Base-by-base conservation (phyloP, 202 grass and related monocot species). In the Eragrostis tef region DNA sequence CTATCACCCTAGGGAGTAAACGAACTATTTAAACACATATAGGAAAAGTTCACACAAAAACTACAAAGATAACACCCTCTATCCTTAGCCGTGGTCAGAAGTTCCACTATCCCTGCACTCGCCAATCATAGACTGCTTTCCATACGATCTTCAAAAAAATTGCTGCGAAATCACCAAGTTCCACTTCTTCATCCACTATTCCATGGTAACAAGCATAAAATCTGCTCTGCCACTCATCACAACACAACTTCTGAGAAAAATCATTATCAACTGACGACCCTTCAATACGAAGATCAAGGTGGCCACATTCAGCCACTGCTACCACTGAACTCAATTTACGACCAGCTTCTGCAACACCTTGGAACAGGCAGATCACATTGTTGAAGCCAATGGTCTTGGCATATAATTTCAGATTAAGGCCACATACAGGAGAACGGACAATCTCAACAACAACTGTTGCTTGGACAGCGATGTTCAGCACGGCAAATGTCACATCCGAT, bases 311-410 rank as follows among this genome's bases (percentile, higher is more conserved):
- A 25, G 2, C 9, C 68, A 86, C 84, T 2, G 59, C 68, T 13
- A 80, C 68, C 57, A 86, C 36, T n/a, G 76, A 86, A 39, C 48
- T 80, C 6, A 79, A 39, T 19, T 6, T 73, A 59, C 6, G 1
- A 20, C 68, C 76, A 15, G 36, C 24, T 79, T 86, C 25, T 13
- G 36, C 9, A n/a, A 12, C 9, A 1, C 84, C 69, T 67, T 9
- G 49, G 5, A 80, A 66, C 39, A 67, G 76, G 8, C 49, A 61
- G 62, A 80, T 67, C 48, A 67, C 76, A 39, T 80, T 19, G 0
- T 6, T 49, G 0, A 67, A 74, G 43, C 84, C 84, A 80, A 69
- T 86, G 41, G 70, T 80, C 42, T 50, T 80, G 60, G 77, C 77
- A 58, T 50, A 73, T 2, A 74, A 13, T 43, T 67, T 86, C 25